These are phyloP conservation scores for Lipomyces sp. DNA, from an alignment of 805 yeast genomes.

Conservation along the genomic window DNA sequence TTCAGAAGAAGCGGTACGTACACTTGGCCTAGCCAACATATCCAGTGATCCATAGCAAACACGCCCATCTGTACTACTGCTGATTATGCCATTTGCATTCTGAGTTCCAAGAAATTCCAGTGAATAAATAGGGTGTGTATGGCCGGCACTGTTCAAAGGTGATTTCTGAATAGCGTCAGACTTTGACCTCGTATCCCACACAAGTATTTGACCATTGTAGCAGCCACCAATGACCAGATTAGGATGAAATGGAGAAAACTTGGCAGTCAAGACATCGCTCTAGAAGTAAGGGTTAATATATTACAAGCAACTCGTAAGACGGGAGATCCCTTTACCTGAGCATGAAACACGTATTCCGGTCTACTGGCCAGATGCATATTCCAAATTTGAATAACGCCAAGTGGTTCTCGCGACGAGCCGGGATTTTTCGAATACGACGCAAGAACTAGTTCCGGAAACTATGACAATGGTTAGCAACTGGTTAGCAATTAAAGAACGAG, in stretches of 20 bases:
- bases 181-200: constrained; percentile 48
- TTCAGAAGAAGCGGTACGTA: neutral
- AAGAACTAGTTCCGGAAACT: constrained; percentile 39
- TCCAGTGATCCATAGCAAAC: constrained; percentile 42
- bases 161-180: constrained; percentile 37
- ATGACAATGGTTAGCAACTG: neutral
- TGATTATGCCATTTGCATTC: constrained; percentile 34
- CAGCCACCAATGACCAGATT: constrained; percentile 48
- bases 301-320: neutral
- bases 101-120: constrained; percentile 35
- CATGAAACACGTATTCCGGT: constrained; percentile 46
- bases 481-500: neutral
- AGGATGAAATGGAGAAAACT: constrained; percentile 44
- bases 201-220: constrained; percentile 47
- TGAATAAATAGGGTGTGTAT: constrained; percentile 37
- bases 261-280: constrained; percentile 43
- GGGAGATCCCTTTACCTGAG: constrained; percentile 34
- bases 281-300: neutral
- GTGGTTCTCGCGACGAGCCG: constrained; percentile 28
- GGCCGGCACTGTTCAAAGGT: constrained; percentile 36
- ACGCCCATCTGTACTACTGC: constrained; percentile 42
- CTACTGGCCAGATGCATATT: constrained; percentile 35
- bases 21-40: constrained; percentile 38
- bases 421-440: constrained; percentile 35
- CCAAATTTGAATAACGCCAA: constrained; percentile 40